Evolutionary conservation across 2,329 filamentous ascomycete genomes (phyloP), one percentile per base, ranked within the genome.

Genomic region (Cytospora piceicola): DNA sequence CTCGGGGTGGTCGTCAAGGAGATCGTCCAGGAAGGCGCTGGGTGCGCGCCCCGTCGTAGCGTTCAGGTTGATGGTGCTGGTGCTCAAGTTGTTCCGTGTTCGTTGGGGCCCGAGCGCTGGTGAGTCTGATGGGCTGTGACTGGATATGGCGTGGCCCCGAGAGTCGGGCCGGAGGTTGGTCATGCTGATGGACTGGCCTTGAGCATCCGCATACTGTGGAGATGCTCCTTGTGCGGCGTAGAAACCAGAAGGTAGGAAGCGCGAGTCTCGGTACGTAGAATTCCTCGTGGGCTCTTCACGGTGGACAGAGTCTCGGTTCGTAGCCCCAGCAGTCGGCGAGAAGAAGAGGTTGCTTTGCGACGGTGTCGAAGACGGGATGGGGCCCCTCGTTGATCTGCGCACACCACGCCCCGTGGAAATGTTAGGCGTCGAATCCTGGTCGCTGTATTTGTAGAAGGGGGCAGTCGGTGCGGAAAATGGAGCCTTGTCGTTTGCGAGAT

Each of bases 191-290:
- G 85, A 83, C 67, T 83, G 82, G 69, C 79, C 79, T 61, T 79
- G 78, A 15, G 77, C 81, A 63, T 75, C 75, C 77, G 53, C 82
- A 78, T 55, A 81, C 81, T 67, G 81, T 81, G 27, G 90, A 15
- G 34, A 36, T 86, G 84, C 81, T 14, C 83, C 83, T 36, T 90
- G 88, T 6, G 92, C 85, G 36, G 93, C 90, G 74, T 98, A 98
- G 79, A 96, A 97, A 1, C 94, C 94, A 3, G 94, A 90, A 20
- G 94, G 94, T 24, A 97, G 83, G 75, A 94, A 96, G n/a, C 83
- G 82, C 1, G 92, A 96, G 66, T 86, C 87, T 61, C 94, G 89
- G 71, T 86, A 86, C 55, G 79, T 79, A 15, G 64, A 63, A 32
- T 66, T 60, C 27, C 64, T 32, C 36, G 53, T 66, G 57, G 55